Base-by-base conservation (phyloP, 192 early-diverging fungal genomes). In the Gonapodya sp. region DNA sequence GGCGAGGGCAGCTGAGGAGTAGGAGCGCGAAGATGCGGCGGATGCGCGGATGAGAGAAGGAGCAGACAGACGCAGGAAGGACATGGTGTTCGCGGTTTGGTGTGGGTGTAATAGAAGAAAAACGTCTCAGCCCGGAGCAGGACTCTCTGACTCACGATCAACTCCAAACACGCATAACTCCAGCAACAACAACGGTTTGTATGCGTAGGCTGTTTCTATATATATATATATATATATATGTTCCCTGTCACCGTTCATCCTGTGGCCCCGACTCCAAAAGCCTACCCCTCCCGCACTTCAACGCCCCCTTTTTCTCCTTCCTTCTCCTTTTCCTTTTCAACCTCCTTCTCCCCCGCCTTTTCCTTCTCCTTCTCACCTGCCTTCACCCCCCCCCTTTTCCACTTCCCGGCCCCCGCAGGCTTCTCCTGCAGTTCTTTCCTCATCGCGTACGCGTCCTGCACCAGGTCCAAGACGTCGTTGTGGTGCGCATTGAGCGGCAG, bases 1-100 rank as follows among this genome's bases (percentile, higher is more conserved):
- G 16, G 79, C 46, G 81, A 88, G 36, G 33, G 85, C 82, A 34
- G 79, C 18, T 79, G 46, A 37, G 35, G 75, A 37, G 32, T 36
- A 79, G 72, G 82, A 1, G 18, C 79, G 8, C 30, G 73, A 35
- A 18, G 31, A 34, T 0, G 79, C 14, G 35, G 79, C 74, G 36
- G 80, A 31, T 32, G 82, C 0, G 0, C 73, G 14, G 32, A 77
- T 30, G 64, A 78, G 77, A 31, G 35, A 37, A 2, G 80, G 35
- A 36, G 80, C 34, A 35, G 82, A 79, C 77, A 35, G 46, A 35
- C 32, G 18, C 77, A 79, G 82, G 75, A 33, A 16, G 75, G 34
- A 77, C 75, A 77, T 77, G 18, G 75, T 18, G 75, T 18, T 18
- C 75, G 31, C 75, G 75, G 30, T 16, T n/a, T 16, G 34, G 31